These are phyloP conservation scores for Metschnikowia colocasiae DNA, from an alignment of 805 yeast species.

Conservation along the genomic window DNA sequence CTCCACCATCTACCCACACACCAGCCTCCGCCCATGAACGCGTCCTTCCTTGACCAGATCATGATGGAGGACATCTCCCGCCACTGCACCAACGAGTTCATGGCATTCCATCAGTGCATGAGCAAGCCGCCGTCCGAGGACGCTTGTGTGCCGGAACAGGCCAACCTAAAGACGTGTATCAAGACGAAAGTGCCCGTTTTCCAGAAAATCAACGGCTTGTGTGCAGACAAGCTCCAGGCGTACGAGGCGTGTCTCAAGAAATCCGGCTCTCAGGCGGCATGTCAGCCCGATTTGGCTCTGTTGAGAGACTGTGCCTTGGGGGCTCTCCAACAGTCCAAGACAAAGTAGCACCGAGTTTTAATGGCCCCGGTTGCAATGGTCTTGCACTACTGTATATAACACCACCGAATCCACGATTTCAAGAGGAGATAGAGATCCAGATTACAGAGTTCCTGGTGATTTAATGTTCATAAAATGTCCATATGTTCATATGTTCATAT, in stretches of 20 bases:
- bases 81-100: conserved; percentile 68
- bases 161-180: conserved; percentile 59
- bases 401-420: too few species aligned
- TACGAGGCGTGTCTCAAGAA: conserved; percentile 66
- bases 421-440: too few species aligned
- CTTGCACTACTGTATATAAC: too few species aligned
- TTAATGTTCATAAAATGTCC: too few species aligned
- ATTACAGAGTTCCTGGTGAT: too few species aligned
- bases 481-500: too few species aligned
- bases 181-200: conserved; percentile 64
- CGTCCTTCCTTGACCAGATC: conserved; percentile 54
- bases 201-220: conserved; percentile 59
- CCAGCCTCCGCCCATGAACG: conserved; percentile 7
- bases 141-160: conserved; percentile 55
- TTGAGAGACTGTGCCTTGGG: conserved; percentile 60
- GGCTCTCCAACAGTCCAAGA: conserved; percentile 5
- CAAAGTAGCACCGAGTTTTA: too few species aligned
- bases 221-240: conserved; percentile 53
- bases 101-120: conserved; percentile 72
- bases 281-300: conserved; percentile 50
- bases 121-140: conserved; percentile 49
- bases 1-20: neutral
- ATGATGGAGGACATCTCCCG: conserved; percentile 76
- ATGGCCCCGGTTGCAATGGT: too few species aligned
- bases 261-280: conserved; percentile 43